Evolutionary conservation across 139 green algal species (phyloP), one percentile per base, ranked within the genome.

Genomic region (Chlamydomonas incerta): DNA sequence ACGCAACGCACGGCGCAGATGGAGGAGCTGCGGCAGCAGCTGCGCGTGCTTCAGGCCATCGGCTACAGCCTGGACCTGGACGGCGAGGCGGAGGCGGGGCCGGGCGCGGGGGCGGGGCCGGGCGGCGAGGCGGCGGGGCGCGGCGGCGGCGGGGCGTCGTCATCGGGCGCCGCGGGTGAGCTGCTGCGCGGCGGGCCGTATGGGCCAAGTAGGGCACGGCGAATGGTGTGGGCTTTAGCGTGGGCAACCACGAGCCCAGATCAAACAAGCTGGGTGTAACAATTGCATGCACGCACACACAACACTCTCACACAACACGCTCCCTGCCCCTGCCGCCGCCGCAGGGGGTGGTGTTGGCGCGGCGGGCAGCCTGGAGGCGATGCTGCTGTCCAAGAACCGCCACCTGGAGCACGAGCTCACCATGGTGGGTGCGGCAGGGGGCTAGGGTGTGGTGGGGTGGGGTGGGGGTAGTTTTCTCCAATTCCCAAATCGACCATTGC

Each of bases 371-470:
- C 79, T 99, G 77, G 96, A 99, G 88, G 88, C 88, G 0, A 66
- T 97, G 69, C 92, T 98, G 72, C 83, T 98, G 84, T 80, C 89
- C 8, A 98, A 98, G 76, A 96, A 92, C 80, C 89, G 91, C 31
- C 94, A 95, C 71, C 85, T 99, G 87, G 96, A 99, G 92, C 96
- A 99, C 88, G 91, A 98, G 88, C 41, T 50, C 6, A 50, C 41
- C 41, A 50, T 50, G 41, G 41, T 50, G 41, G 6, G 41, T 50
- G 41, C 41, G 41, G 41, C 41, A 13, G 41, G 41, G 41, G 41
- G 41, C 41, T n/a, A n/a, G n/a, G n/a, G 41, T 50, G 41, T 50
- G n/a, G 41, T 50, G 41, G 41, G 41, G 41, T 8, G 41, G 5
- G 41, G 8, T 13, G 41, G 41, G 41, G 6, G 41, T 50, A 50